Evolutionary conservation across 2,329 filamentous ascomycete species (phyloP), one percentile per base, ranked within the genome.

Genomic region (Sphaerostilbella broomeana): DNA sequence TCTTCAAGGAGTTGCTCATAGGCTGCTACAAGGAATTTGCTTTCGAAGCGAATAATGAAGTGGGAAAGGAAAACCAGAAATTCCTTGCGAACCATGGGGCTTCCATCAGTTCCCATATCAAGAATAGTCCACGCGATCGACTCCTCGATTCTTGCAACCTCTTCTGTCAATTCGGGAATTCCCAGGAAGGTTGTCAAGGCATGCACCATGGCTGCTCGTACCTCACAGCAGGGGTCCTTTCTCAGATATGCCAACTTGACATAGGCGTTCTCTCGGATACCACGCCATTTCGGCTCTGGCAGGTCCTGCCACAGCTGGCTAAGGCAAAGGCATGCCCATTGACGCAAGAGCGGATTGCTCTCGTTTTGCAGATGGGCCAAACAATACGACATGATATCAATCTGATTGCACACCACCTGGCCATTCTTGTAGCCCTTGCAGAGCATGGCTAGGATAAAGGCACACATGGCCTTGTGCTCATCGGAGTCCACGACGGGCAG

Each of bases 391-490:
- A 97, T 90, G 46, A 97, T 81, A 49, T 95, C 89, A 0, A 84
- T 85, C 49, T 86, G 86, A 51, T 95, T 81, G 57, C 89, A 95
- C 9, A 95, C 89, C 35, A 83, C 83, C 60, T 95, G 89, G 2
- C 90, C 92, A 47, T 92, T 86, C 48, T 83, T 84, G 62, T 95
- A 95, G 47, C 85, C 85, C 58, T 92, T 94, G 75, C 92, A 98
- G 47, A 98, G 87, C 75, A 95, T 94, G 18, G 90, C 85, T 28
- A 97, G 78, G 46, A 98, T 95, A 58, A 98, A 98, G 2, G 92
- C 89, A 59, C 92, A 97, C 92, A 98, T 98, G 29, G 92, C 92
- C 56, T 94, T 87, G 67, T 98, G 92, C 64, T 97, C 92, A 51
- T 88, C 86, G 39, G 81, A 81, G 56, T 95, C 94, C 22, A 84